Conservation (phyloP, 352 stramenopile species). For the Globisporangium okanoganense region DNA sequence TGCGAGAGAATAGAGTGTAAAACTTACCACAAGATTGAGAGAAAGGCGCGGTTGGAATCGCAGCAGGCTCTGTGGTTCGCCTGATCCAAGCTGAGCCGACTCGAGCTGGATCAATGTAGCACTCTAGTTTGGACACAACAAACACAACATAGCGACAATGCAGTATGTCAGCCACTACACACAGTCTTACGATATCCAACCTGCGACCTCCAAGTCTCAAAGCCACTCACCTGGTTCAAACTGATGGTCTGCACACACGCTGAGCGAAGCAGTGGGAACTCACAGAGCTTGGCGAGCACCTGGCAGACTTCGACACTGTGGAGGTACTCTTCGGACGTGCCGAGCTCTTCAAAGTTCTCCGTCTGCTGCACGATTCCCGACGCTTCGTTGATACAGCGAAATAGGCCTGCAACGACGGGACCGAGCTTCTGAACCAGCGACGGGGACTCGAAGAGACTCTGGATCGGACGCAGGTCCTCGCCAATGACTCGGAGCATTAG, state of each 20-base stretch:
- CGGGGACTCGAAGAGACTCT: slow-evolving; percentile 39
- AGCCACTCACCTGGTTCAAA: slow-evolving; percentile 59
- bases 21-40: slow-evolving; percentile 60
- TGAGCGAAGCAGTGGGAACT: slow-evolving; percentile 38
- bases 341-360: slow-evolving; percentile 38
- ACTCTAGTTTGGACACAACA: slow-evolving; percentile 25
- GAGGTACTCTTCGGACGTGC: slow-evolving; percentile 60
- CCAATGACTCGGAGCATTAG: slow-evolving; percentile 59
- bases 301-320: slow-evolving; percentile 58
- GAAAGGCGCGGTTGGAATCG: slow-evolving; percentile 66
- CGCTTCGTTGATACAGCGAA: slow-evolving; percentile 53
- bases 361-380: slow-evolving; percentile 35
- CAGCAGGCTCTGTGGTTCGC: slow-evolving; percentile 45
- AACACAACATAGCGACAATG: background rate
- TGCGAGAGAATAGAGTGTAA: background rate
- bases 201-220: background rate
- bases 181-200: no score
- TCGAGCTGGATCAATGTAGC: slow-evolving; percentile 68
- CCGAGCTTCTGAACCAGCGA: slow-evolving; percentile 33
- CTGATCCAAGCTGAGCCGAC: slow-evolving; percentile 40
- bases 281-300: slow-evolving; percentile 54
- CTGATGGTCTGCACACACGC: slow-evolving; percentile 58
- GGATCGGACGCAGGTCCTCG: slow-evolving; percentile 50
- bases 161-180: background rate
- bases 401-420: slow-evolving; percentile 47